Evolutionary conservation across 495 filamentous ascomycete genomes (phyloP), one percentile per base, ranked within the genome.

Genomic region (Symbiotaphrina buchneri): DNA sequence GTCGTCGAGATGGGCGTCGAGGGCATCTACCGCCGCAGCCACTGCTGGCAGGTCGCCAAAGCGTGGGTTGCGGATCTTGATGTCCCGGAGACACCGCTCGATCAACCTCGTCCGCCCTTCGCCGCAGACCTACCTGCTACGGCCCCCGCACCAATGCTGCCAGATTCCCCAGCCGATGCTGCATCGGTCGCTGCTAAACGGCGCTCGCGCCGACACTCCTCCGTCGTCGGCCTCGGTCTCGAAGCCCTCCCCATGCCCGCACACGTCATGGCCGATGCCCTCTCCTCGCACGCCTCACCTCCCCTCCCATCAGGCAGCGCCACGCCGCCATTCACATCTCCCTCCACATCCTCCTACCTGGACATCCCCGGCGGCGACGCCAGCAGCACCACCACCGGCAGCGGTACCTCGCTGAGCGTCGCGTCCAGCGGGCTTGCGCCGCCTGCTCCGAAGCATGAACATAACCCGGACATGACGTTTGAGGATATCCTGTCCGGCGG

Each of bases 1-100:
- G 62, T 85, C 6, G 73, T 92, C 34, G 71, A 92, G 41, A 79
- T 91, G 41, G 74, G 80, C 11, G 69, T 90, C 17, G 85, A 94
- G 43, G 84, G 75, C 28, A 75, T 81, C 31, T 97, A 91, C 50
- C 72, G 75, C 18, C 74, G 83, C 17, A 79, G 71, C 39, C 87
- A 95, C 49, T 93, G 84, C 54, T 97, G 87, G 87, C 49, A 71
- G 30, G 63, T 74, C 26, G 84, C 79, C 10, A 71, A 76, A 46
- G 62, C 69, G 33, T 91, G 80, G 81, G 61, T 32, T 5, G 34
- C 31, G 15, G 36, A 39, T 10, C 22, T 20, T 2, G 25, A 18
- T n/a, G 32, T 17, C 15, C 20, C 20, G n/a, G n/a, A n/a, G n/a
- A n/a, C n/a, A n/a, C n/a, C n/a, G 8, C 13, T 25, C 8, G 28